A percentile compares a stretch with the other conserved stretches of the same genome.
These are phyloP conservation scores for Rosa persica DNA, from an alignment of 306 rosid genomes.

Conservation along the genomic window DNA sequence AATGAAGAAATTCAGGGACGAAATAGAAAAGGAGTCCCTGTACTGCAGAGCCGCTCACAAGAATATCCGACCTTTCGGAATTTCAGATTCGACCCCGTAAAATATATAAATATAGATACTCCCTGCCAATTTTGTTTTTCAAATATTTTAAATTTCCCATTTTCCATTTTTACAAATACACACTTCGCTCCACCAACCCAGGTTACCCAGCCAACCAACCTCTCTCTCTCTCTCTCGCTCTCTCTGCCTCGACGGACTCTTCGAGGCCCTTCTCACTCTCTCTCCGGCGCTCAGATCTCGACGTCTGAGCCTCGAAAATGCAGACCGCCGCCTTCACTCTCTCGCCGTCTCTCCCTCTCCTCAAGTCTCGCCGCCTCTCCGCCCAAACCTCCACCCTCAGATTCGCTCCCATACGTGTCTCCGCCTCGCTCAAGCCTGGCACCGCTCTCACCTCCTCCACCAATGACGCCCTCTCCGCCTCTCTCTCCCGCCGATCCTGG, in stretches of 20 bases:
- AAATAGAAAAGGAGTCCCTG: no score
- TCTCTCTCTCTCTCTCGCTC: constrained; percentile 9
- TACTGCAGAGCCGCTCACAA: background rate
- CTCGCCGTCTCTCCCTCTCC: constrained; percentile 31
- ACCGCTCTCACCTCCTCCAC: constrained; percentile 23
- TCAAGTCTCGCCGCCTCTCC: constrained; percentile 25
- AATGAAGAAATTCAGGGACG: background rate
- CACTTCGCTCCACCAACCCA: background rate
- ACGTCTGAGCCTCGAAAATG: constrained; percentile 36
- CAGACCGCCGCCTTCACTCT: constrained; percentile 56
- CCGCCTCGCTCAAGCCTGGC: constrained; percentile 29
- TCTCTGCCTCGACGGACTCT: constrained; percentile 38
- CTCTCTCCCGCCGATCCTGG: constrained; percentile 65
- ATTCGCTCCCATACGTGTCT: constrained; percentile 32
- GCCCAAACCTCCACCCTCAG: background rate
- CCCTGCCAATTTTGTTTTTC: background rate
- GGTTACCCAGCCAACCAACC: constrained; percentile 29
- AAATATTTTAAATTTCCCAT: background rate
- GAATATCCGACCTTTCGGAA: constrained; percentile 23
- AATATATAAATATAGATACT: background rate
- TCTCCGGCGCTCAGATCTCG: constrained; percentile 23
- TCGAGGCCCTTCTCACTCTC: constrained; percentile 26
- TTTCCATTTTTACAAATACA: background rate
- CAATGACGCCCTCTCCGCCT: constrained; percentile 33
- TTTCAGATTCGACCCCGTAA: constrained; percentile 4